A percentile compares a stretch with the other conserved stretches of the same genome.
Conservation (phyloP, 164 flowering plant species). For the Piper longum region DNA sequence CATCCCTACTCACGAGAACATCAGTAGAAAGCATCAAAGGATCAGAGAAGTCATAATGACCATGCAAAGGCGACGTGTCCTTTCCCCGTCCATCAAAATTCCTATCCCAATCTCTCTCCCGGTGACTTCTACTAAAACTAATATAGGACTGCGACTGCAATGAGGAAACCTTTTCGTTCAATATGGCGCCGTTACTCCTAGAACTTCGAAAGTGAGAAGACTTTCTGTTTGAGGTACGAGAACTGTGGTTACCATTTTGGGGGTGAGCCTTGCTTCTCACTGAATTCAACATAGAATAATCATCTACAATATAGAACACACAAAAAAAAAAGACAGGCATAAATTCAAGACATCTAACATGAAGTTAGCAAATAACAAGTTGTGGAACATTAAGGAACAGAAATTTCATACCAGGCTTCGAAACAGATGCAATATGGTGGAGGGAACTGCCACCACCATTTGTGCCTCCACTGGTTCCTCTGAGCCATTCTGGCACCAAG, state of each 20-base stretch:
- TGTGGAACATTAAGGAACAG: background rate
- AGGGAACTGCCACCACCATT: constrained; percentile 40
- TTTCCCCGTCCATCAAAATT: constrained; percentile 11
- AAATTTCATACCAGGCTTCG: constrained; percentile 39
- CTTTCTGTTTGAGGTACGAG: constrained; percentile 21
- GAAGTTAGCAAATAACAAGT: background rate
- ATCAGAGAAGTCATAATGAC: constrained; percentile 28
- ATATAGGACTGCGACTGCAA: constrained; percentile 30
- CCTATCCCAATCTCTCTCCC: constrained; percentile 53
- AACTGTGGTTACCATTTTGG: constrained; percentile 33
- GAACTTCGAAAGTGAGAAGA: constrained; percentile 39
- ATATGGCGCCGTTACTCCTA: constrained; percentile 50
- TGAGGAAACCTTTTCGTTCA: constrained; percentile 22
- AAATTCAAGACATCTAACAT: background rate
- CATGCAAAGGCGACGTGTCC: constrained; percentile 27
- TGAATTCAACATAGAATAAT: constrained; percentile 14
- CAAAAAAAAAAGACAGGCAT: background rate
- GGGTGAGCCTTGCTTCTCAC: constrained; percentile 32
- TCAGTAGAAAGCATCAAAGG: constrained; percentile 14
- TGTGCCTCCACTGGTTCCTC: constrained; percentile 35
- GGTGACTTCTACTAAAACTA: constrained; percentile 58
- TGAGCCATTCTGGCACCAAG: constrained; percentile 89
- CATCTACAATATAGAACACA: constrained; percentile 24
- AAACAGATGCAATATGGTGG: constrained; percentile 39
- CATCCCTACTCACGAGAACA: constrained; percentile 32